A percentile compares a stretch with the other conserved stretches of the same genome.
phyloP scores from a whole-genome alignment of 2,329 filamentous ascomycete species.

The Paraconiothyrium brasiliense region DNA sequence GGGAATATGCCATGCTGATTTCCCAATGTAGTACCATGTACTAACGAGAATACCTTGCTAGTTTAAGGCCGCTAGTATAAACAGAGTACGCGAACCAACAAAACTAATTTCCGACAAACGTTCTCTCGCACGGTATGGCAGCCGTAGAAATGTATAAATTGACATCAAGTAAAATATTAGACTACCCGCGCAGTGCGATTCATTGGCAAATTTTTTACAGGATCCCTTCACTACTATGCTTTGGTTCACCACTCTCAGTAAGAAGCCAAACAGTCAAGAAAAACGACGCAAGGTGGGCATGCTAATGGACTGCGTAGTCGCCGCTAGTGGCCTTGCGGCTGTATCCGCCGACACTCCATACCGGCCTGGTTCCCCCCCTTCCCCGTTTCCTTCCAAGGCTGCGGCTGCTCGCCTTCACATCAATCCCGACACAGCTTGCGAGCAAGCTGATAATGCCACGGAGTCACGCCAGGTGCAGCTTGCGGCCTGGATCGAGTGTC shows the following conservation, averaged over 20 bases:
- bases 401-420: conserved; percentile 15
- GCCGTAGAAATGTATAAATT: background rate
- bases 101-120: background rate
- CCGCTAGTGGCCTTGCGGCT: conserved; percentile 2
- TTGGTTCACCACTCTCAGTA: background rate
- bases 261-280: background rate
- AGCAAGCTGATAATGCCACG: conserved; percentile 1
- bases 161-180: background rate
- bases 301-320: conserved; percentile 7
- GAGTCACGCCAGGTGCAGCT: conserved; percentile 13
- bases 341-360: conserved; percentile 11
- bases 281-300: background rate
- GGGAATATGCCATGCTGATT: background rate
- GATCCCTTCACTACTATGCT: background rate
- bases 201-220: background rate
- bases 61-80: background rate
- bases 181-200: background rate
- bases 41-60: background rate
- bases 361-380: conserved; percentile 8
- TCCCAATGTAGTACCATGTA: background rate
- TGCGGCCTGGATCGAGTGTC: conserved; percentile 18
- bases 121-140: background rate
- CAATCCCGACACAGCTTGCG: conserved; percentile 12
- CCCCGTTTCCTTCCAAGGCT: conserved; percentile 12
- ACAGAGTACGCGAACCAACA: background rate